Evolutionary conservation across 2,329 filamentous ascomycete species (phyloP).

Genomic region (Phoma sp.): DNA sequence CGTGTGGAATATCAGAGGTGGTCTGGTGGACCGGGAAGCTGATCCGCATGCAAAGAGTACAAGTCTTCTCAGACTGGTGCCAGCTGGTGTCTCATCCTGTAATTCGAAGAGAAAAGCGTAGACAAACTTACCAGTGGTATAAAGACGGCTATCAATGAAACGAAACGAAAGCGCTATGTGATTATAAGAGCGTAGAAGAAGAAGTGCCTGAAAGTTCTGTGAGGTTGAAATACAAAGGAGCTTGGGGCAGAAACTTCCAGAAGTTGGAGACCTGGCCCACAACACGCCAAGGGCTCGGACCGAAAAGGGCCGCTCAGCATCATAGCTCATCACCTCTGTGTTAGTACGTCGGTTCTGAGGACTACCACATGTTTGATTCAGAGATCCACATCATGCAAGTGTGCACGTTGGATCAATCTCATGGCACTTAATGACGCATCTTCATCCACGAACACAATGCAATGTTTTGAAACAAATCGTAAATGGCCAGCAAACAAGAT

Average conservation of each 20-base stretch:
- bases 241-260: slow-evolving; percentile 21
- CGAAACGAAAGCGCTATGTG: slow-evolving; percentile 5
- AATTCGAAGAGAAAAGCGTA: slow-evolving; percentile 5
- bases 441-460: too few relatives aligned
- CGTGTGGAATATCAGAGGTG: slow-evolving; percentile 25
- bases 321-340: too few relatives aligned
- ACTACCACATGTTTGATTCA: too few relatives aligned
- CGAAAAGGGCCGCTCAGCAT: slow-evolving; percentile 2
- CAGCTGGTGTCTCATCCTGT: slow-evolving; percentile 67
- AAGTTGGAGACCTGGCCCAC: slow-evolving; percentile 14
- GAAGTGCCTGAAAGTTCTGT: slow-evolving; percentile 5
- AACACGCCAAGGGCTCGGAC: slow-evolving; percentile 15
- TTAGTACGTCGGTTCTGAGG: too few relatives aligned
- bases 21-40: slow-evolving; percentile 56
- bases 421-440: too few relatives aligned
- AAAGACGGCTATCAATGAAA: neutral
- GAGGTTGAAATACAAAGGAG: slow-evolving; percentile 16
- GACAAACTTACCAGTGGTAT: slow-evolving; percentile 5
- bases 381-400: too few relatives aligned
- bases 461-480: too few relatives aligned
- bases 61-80: slow-evolving; percentile 72
- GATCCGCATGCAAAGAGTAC: slow-evolving; percentile 68
- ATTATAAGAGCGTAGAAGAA: neutral
- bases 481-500: too few relatives aligned
- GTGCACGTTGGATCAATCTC: too few relatives aligned